These are phyloP conservation scores for Penicillium aurantiogriseum DNA, from an alignment of 2,329 filamentous ascomycete species.

Conservation along the genomic window DNA sequence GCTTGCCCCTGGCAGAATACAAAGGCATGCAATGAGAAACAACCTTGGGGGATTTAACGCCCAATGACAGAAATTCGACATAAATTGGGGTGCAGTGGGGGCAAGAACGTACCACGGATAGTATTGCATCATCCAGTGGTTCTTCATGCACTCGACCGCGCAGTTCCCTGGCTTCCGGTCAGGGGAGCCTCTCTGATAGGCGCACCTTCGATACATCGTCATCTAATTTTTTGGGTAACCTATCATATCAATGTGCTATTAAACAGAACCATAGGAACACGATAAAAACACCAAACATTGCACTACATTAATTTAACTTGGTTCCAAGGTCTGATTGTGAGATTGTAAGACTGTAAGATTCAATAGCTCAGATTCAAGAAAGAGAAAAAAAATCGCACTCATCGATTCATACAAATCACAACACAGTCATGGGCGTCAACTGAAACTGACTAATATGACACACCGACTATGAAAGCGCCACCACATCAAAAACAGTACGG, in stretches of 20 bases:
- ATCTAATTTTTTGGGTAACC: background rate
- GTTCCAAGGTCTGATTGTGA: background rate
- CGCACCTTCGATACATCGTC: background rate
- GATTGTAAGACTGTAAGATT: background rate
- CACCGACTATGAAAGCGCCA: conserved; percentile 3
- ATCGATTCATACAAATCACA: background rate
- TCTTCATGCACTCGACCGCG: background rate
- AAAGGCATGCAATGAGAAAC: background rate
- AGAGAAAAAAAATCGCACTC: background rate
- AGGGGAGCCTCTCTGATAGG: conserved; percentile 7
- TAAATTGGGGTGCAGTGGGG: background rate
- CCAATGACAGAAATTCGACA: background rate
- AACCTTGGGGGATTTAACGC: background rate
- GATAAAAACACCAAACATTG: conserved; percentile 1
- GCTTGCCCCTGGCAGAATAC: conserved; percentile 6
- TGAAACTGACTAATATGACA: conserved; percentile 1
- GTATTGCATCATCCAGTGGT: background rate
- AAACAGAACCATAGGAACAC: conserved; percentile 1
- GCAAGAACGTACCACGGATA: background rate
- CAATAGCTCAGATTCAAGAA: background rate
- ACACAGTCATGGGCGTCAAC: background rate
- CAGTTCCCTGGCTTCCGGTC: conserved; percentile 1
- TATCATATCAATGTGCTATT: background rate
- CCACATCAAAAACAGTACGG: background rate
- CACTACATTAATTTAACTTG: background rate